These are phyloP conservation scores for Lactarius quietus DNA, from an alignment of 768 basidiomycete species.

Conservation along the genomic window DNA sequence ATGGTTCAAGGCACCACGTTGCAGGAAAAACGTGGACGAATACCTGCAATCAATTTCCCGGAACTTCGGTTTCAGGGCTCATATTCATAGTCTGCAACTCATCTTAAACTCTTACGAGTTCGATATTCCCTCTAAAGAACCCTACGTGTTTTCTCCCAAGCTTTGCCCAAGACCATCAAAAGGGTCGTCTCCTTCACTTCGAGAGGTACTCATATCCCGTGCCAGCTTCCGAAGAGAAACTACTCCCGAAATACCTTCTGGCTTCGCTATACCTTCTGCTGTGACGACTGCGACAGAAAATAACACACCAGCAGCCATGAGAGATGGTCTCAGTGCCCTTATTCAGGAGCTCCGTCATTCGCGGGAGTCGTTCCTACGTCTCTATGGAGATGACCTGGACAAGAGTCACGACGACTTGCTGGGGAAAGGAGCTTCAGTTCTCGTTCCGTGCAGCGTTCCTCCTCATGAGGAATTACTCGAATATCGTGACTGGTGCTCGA, in stretches of 20 bases:
- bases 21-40: background rate
- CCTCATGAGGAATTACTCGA: background rate
- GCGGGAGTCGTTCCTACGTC: background rate
- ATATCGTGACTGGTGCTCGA: slow-evolving; percentile 1
- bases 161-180: background rate
- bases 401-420: background rate
- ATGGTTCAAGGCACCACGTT: background rate
- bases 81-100: background rate
- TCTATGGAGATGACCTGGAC: background rate
- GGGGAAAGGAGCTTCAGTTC: background rate
- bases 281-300: background rate
- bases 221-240: background rate
- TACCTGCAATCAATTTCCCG: background rate
- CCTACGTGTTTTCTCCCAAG: background rate
- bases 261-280: background rate
- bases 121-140: background rate
- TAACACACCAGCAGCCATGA: background rate
- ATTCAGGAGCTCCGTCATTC: background rate
- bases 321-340: background rate
- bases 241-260: background rate
- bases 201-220: background rate
- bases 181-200: background rate
- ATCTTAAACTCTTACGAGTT: background rate
- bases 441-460: background rate
- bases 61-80: background rate